phyloP scores from a whole-genome alignment of 768 basidiomycete genomes.

The Trametes sanguinea region DNA sequence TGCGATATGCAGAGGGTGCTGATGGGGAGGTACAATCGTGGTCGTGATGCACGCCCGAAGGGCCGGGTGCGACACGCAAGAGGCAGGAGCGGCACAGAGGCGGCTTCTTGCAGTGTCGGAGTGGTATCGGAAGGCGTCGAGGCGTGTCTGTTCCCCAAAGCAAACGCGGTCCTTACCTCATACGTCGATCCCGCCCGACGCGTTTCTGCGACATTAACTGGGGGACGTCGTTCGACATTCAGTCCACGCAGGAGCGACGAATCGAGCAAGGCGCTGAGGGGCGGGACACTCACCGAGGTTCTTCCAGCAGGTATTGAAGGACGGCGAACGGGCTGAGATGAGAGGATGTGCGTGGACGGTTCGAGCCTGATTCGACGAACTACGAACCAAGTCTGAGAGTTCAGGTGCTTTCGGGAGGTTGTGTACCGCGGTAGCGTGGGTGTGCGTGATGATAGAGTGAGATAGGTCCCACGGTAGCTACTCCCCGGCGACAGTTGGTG shows the following conservation, averaged over 20 bases:
- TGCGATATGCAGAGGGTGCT: not conserved
- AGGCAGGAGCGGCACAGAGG: slow-evolving; percentile 6
- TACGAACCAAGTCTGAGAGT: not conserved
- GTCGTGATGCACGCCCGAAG: not conserved
- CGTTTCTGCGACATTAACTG: slow-evolving; percentile 16
- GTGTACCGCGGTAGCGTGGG: not conserved
- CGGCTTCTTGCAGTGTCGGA: slow-evolving; percentile 3
- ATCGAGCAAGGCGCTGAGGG: not conserved
- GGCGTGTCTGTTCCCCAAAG: not conserved
- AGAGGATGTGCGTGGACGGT: slow-evolving; percentile 9
- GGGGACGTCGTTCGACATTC: slow-evolving; percentile 4
- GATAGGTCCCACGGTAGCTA: slow-evolving; percentile 2
- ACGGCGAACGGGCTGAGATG: not conserved
- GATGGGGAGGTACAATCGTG: not conserved
- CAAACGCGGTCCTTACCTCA: slow-evolving; percentile 2
- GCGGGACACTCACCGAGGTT: slow-evolving; percentile 6
- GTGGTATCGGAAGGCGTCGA: not conserved
- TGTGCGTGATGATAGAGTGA: not conserved
- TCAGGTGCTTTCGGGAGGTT: not conserved
- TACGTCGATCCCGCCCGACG: slow-evolving; percentile 5
- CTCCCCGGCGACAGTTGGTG: not conserved
- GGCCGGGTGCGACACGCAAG: not conserved
- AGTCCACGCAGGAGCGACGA: not conserved
- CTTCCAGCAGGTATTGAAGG: not conserved
- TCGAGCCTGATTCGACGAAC: not conserved